Evolutionary conservation across 441 rosid species (phyloP), one percentile per base, ranked within the genome.

Genomic region (Biscutella laevigata): DNA sequence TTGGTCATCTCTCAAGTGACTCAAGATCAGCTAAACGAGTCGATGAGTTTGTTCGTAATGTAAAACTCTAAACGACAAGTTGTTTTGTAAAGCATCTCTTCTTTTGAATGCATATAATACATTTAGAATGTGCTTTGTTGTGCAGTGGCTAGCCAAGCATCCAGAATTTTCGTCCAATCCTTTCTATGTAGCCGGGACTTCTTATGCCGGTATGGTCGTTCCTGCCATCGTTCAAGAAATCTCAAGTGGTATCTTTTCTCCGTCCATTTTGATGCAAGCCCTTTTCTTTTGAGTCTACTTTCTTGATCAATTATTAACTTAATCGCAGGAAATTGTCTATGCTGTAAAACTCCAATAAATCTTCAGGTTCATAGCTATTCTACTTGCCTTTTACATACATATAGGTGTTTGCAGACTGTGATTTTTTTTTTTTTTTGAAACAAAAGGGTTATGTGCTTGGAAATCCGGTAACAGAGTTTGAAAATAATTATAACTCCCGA

Each of bases 111-210:
- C 12, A 29, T 36, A 32, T 3, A 34, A 45, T 15, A n/a, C n/a
- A n/a, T 27, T 54, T 14, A 13, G 8, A 39, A 38, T 3, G 81
- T 87, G 7, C 77, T 74, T 57, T 80, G 77, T 2, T 83, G 73
- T 70, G 65, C 83, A 88, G 88, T 88, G 89, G 88, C 62, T 88
- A 40, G 59, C 16, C 12, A 67, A 57, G 28, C 92, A 78, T 59
- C 80, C 81, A 1, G 75, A 80, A 5, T 83, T 71, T 67, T 37
- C 40, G 38, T 56, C 74, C 8, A 81, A 68, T 43, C 82, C 77
- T 10, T 13, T 86, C 21, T 88, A 74, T 51, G 41, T 88, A 0
- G 48, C 80, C 9, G 90, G 95, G 7, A 80, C 79, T 52, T 83
- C 97, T 4, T 83, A 80, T 64, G 53, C 95, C 2, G 95, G 95